Base-by-base conservation (phyloP, 139 green algal species). In the Chlorella sp. region DNA sequence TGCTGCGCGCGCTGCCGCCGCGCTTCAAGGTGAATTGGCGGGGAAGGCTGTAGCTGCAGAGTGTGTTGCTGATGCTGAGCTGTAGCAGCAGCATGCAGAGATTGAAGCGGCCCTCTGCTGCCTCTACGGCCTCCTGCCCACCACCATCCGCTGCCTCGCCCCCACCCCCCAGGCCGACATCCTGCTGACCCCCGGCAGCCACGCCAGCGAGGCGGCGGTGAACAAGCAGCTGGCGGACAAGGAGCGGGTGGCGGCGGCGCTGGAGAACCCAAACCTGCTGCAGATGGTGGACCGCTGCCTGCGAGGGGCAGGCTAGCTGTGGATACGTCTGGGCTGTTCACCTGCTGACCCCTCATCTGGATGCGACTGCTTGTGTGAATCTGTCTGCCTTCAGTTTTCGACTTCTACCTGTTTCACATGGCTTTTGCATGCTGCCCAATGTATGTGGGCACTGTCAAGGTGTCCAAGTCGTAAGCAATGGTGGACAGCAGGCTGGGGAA, bases 151-250 rank as follows among this genome's bases (percentile, higher is more conserved):
- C 17, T 14, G 5, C 64, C 64, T 30, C 41, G 3, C 73, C 14
- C 14, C 43, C 48, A 16, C 16, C 32, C 8, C n/a, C 32, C 84
- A 91, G 87, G 82, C 97, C 11, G 94, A 97, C 82, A 95, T 98
- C 28, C 36, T 85, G 81, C 90, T 97, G 54, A 85, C 91, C 0
- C 93, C 92, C 16, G 97, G 96, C 19, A 93, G 88, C 13, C 97
- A 99, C 81, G 86, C 92, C 26, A 94, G 92, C 38, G 97, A 99
- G 88, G 92, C 84, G 36, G 94, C 96, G 16, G 95, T 99, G 4
- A 99, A 99, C 91, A 99, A 98, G 90, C 97, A 99, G 92, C 91
- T 99, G 62, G 94, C 94, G 40, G 97, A 99, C 92, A 99, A 99
- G 93, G 97, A 99, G 82, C 89, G 97, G 0, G 97, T 99, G 26